These are phyloP conservation scores for Cercospora janseana DNA, from an alignment of 2,329 filamentous ascomycete genomes.

Conservation along the genomic window DNA sequence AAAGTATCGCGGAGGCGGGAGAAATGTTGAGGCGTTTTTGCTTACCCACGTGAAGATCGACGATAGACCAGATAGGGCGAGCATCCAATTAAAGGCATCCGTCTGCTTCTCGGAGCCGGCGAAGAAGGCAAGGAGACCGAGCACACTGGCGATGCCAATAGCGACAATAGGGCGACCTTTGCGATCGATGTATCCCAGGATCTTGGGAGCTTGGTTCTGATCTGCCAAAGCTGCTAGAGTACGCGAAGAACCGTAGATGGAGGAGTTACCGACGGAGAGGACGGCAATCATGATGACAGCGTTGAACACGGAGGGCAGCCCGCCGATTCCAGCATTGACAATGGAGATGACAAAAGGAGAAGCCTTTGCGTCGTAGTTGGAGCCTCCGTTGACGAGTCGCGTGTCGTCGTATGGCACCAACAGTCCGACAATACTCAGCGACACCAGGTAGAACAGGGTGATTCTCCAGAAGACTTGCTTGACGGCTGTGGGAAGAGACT, in stretches of 20 bases:
- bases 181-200: constrained; percentile 65
- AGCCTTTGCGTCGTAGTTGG: constrained; percentile 42
- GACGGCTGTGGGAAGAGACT: constrained; percentile 41
- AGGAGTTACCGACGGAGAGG: constrained; percentile 59
- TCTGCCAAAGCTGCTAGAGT: constrained; percentile 84
- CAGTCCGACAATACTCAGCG: constrained; percentile 37
- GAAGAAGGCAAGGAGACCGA: constrained; percentile 77
- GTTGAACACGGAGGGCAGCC: constrained; percentile 65
- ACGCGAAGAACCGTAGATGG: constrained; percentile 63
- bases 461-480: constrained; percentile 41
- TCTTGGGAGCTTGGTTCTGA: constrained; percentile 57
- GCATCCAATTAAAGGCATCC: constrained; percentile 74
- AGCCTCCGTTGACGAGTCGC: constrained; percentile 38
- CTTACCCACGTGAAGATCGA: constrained; percentile 78
- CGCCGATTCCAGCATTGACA: constrained; percentile 58
- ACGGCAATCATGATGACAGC: constrained; percentile 63
- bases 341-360: constrained; percentile 68
- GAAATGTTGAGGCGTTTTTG: no score
- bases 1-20: no score
- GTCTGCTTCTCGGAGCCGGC: constrained; percentile 61
- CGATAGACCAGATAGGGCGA: constrained; percentile 69
- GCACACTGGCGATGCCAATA: constrained; percentile 62
- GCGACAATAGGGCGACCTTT: constrained; percentile 77
- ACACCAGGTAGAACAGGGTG: constrained; percentile 38
- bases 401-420: constrained; percentile 35